Conservation (phyloP, 768 basidiomycete species). For the Xerocomellus intermedius region DNA sequence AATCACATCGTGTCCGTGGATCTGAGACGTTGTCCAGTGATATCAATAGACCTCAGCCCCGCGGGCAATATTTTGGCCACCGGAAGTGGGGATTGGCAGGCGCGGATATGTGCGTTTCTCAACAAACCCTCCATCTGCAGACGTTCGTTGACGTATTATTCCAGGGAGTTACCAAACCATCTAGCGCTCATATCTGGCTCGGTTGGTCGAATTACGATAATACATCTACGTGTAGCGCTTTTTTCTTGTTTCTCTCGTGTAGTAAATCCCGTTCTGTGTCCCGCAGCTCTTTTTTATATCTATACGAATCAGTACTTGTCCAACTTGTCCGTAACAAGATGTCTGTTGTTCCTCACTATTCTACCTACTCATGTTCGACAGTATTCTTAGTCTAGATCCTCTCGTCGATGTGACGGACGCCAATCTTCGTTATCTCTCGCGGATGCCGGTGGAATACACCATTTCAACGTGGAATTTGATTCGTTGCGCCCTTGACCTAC, state of each 20-base stretch:
- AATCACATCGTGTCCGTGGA: not conserved
- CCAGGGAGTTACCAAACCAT: constrained; percentile 33
- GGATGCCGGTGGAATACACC: not conserved
- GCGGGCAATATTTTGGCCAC: constrained; percentile 62
- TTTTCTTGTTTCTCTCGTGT: constrained; percentile 29
- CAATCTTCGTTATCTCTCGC: not conserved
- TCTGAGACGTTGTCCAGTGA: constrained; percentile 42
- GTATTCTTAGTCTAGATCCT: constrained; percentile 1
- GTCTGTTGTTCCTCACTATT: constrained; percentile 3
- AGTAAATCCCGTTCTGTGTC: constrained; percentile 16
- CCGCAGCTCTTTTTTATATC: constrained; percentile 19
- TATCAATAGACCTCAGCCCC: constrained; percentile 68
- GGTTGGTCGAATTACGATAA: constrained; percentile 9
- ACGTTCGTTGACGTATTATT: constrained; percentile 5
- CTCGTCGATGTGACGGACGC: not conserved
- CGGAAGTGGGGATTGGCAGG: constrained; percentile 70
- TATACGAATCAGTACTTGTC: constrained; percentile 17
- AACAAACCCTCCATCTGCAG: not conserved
- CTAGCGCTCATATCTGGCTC: constrained; percentile 12
- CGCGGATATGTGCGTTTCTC: constrained; percentile 57
- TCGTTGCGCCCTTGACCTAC: no score
- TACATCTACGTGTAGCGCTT: constrained; percentile 26
- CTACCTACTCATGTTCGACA: constrained; percentile 3
- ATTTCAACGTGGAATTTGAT: not conserved
- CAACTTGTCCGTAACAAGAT: constrained; percentile 3